phyloP scores from a whole-genome alignment of 352 stramenopile species.

The Salisapilia sapeloensis region DNA sequence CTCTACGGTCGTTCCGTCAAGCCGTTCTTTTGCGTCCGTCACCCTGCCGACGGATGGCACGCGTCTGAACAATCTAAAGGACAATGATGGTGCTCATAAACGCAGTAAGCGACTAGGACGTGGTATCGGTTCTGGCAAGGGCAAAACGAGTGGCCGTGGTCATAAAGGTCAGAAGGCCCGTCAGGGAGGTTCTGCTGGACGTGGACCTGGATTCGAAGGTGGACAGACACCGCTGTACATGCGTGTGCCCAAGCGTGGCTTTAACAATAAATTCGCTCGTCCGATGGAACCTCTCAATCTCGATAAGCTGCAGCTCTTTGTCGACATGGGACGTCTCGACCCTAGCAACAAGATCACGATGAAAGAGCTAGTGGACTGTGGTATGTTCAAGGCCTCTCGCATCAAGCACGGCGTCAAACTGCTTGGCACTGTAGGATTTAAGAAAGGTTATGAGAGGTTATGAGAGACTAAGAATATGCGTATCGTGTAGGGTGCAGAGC shows the following conservation, averaged over 20 bases:
- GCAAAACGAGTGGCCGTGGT: conserved; percentile 91
- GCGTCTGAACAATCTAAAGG: conserved; percentile 71
- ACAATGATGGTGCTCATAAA: conserved; percentile 81
- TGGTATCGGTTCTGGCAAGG: conserved; percentile 85
- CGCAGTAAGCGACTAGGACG: conserved; percentile 83
- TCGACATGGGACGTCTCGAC: conserved; percentile 93
- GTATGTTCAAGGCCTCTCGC: conserved; percentile 77
- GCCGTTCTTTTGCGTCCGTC: conserved; percentile 19
- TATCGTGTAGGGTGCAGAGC: conserved; percentile 46
- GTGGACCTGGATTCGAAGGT: conserved; percentile 90
- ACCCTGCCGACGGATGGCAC: conserved; percentile 32
- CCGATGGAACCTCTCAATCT: conserved; percentile 90
- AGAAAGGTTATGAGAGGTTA: too few relatives aligned
- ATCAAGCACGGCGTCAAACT: conserved; percentile 96
- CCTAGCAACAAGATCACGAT: conserved; percentile 86
- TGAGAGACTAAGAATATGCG: neutral
- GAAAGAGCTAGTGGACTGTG: conserved; percentile 80
- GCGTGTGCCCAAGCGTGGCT: conserved; percentile 94
- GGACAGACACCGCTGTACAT: conserved; percentile 97
- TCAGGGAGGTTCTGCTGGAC: conserved; percentile 60
- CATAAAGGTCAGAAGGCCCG: conserved; percentile 97
- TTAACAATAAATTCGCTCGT: conserved; percentile 90
- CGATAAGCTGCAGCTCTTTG: conserved; percentile 88
- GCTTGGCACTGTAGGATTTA: conserved; percentile 55
- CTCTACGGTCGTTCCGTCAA: conserved; percentile 3